A percentile compares a stretch with the other conserved stretches of the same genome.
These are phyloP conservation scores for Fusarium verticillioides DNA, from an alignment of 2,329 filamentous ascomycete genomes.

Conservation along the genomic window DNA sequence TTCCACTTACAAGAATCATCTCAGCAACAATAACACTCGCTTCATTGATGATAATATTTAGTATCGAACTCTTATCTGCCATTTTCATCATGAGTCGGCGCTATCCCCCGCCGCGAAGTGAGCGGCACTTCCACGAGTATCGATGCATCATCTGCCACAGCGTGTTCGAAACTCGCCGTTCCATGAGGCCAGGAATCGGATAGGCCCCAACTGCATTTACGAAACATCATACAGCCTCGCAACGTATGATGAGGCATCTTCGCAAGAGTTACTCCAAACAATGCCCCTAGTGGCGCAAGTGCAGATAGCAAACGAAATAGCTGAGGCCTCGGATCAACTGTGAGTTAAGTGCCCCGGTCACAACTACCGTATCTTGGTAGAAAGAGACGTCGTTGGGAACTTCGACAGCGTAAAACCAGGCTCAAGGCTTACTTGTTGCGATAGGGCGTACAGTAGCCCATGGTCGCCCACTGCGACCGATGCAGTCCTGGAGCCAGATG, in stretches of 20 bases:
- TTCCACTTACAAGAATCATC: not conserved
- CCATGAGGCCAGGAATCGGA: not conserved
- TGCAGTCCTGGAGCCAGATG: not conserved
- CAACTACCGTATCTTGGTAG: not conserved
- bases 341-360: not conserved
- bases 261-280: not conserved
- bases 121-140: not conserved
- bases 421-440: not conserved
- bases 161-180: not conserved
- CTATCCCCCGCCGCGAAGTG: not conserved
- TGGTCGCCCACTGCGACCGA: not conserved
- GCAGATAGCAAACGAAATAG: not conserved
- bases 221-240: not conserved
- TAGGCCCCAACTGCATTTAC: not conserved
- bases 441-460: not conserved
- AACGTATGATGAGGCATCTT: not conserved
- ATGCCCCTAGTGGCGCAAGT: not conserved
- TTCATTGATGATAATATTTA: not conserved
- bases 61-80: not conserved
- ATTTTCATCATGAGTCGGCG: not conserved
- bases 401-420: not conserved
- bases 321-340: not conserved
- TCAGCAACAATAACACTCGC: not conserved
- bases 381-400: not conserved
- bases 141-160: not conserved